Evolutionary conservation across 1,284 basidiomycete genomes (phyloP), one percentile per base, ranked within the genome.

Genomic region (Grifola frondosa): DNA sequence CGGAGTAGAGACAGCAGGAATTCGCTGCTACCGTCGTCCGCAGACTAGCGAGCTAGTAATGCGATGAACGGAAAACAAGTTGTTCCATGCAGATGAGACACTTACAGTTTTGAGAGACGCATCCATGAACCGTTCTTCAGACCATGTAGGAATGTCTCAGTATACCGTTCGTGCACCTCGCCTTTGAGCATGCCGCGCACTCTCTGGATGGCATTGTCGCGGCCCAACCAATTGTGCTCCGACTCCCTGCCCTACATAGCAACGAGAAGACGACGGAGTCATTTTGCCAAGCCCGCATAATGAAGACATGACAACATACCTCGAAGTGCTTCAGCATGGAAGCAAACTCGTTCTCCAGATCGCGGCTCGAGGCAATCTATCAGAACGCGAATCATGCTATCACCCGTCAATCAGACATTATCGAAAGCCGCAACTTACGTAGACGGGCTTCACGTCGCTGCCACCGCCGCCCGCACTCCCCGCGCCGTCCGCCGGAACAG

Each of bases 181-280:
- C 88, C 91, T 53, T 85, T 88, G 48, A 99, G 66, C 90, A 99
- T 94, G 6, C 96, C 95, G 36, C 97, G 80, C 9, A 99, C 82
- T 13, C 82, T 78, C 35, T 83, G 73, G 46, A 97, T 75, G 11
- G 86, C 76, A 49, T 78, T 81, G 52, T 99, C 96, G 49, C 96
- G 79, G 19, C 75, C 70, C 30, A 81, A 76, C 96, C 96, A 99
- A 60, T 99, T 99, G 56, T 96, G 91, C 61, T 99, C 96, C 0
- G 90, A 92, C 69, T 99, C 97, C 67, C 84, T 97, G 13, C 93
- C 94, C 83, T 93, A 50, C 16, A 51, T 51, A 34, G n/a, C n/a
- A n/a, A 48, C 32, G 44, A 41, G 33, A 43, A 50, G 26, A 36
- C 46, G 28, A 44, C 42, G 19, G 19, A 37, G 31, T 50, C 10